Percentiles rank a stretch among this genome's conserved stretches.
phyloP scores from a whole-genome alignment of 1,139 yeast genomes.

The Yamadazyma epiphylla region DNA sequence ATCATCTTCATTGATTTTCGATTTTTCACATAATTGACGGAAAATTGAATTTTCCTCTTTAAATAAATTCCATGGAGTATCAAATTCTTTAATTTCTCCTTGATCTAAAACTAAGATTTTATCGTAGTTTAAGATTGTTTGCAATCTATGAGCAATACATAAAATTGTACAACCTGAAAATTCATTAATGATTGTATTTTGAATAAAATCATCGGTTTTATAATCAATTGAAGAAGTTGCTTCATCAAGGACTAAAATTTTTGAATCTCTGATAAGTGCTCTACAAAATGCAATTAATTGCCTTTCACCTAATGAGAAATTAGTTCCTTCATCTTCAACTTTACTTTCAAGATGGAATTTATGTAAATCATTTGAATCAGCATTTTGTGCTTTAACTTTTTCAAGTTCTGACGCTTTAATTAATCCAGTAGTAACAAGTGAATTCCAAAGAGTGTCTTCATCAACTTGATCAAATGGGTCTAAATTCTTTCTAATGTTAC shows the following conservation, averaged over 20 bases:
- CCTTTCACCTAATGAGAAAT: conserved; percentile 74
- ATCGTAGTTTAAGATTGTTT: conserved; percentile 65
- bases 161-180: conserved; percentile 65
- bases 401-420: conserved; percentile 26
- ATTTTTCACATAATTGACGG: conserved; percentile 33
- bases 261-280: conserved; percentile 66
- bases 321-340: conserved; percentile 71
- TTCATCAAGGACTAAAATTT: conserved; percentile 69
- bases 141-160: conserved; percentile 77
- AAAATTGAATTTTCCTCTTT: conserved; percentile 27
- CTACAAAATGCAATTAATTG: conserved; percentile 74
- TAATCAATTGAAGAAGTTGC: conserved; percentile 82
- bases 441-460: conserved; percentile 42
- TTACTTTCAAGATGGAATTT: conserved; percentile 64
- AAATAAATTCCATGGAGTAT: conserved; percentile 34
- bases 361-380: conserved; percentile 36
- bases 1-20: conserved; percentile 2
- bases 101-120: conserved; percentile 61
- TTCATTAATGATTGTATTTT: conserved; percentile 57
- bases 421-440: conserved; percentile 42
- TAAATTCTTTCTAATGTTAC: conserved; percentile 37
- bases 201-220: conserved; percentile 70
- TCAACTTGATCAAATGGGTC: conserved; percentile 36
- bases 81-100: conserved; percentile 61
- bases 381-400: conserved; percentile 13